Evolutionary conservation across 164 flowering plant species (phyloP).

Genomic region (Hamamelis virginiana): DNA sequence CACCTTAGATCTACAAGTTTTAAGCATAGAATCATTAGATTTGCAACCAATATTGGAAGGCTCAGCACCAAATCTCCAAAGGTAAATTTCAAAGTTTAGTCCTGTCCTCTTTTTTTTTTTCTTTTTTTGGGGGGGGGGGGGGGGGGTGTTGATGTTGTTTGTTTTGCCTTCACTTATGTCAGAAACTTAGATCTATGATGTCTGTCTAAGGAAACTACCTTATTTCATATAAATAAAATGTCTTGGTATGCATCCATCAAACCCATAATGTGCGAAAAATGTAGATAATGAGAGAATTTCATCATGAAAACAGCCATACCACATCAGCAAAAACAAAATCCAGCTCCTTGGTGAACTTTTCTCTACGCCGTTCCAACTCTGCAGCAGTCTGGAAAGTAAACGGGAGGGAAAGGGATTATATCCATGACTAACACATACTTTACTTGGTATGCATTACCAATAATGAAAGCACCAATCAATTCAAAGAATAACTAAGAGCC

Average conservation of each 20-base stretch:
- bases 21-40: too few relatives aligned
- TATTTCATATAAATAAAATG: neutral
- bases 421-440: neutral
- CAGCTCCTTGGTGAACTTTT: slow-evolving; percentile 83
- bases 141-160: too few relatives aligned
- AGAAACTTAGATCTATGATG: too few relatives aligned
- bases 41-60: too few relatives aligned
- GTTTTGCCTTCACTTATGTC: too few relatives aligned
- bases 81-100: too few relatives aligned
- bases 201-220: neutral
- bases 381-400: slow-evolving; percentile 72
- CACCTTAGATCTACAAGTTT: too few relatives aligned
- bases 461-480: slow-evolving; percentile 11
- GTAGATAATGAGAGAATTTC: neutral
- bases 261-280: neutral
- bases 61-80: too few relatives aligned
- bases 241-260: neutral
- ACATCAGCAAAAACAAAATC: slow-evolving; percentile 96
- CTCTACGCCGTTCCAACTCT: slow-evolving; percentile 75
- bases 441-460: neutral
- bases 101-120: too few relatives aligned
- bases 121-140: too few relatives aligned
- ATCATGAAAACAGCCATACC: slow-evolving; percentile 45
- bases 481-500: slow-evolving; percentile 15
- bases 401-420: neutral